A percentile compares a stretch with the other conserved stretches of the same genome.
phyloP scores from a whole-genome alignment of 2,329 filamentous ascomycete species.

The Aspergillus alliaceus region DNA sequence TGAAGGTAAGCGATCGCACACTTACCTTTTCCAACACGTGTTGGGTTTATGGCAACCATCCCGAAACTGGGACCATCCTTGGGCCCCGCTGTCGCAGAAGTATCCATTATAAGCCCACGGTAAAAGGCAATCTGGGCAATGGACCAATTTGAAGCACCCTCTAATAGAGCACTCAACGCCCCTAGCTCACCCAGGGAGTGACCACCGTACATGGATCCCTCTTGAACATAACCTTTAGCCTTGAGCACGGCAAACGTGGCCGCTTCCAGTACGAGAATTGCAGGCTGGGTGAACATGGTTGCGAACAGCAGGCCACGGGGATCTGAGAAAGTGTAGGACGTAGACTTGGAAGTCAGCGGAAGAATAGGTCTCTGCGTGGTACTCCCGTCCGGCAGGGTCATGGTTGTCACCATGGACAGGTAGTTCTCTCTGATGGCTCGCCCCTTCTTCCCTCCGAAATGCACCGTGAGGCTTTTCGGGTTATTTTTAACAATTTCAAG shows the following conservation, averaged over 20 bases:
- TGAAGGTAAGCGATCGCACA: too few species aligned
- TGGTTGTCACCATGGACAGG: conserved; percentile 70
- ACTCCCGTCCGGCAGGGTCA: conserved; percentile 47
- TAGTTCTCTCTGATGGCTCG: conserved; percentile 97
- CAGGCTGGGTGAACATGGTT: conserved; percentile 95
- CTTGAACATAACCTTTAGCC: conserved; percentile 84
- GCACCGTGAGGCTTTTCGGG: conserved; percentile 92
- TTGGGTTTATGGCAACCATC: conserved; percentile 21
- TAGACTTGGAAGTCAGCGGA: conserved; percentile 72
- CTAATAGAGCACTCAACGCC: conserved; percentile 85
- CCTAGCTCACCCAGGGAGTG: conserved; percentile 97
- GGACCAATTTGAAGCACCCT: conserved; percentile 95
- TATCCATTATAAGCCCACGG: conserved; percentile 96
- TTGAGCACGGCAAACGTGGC: conserved; percentile 98
- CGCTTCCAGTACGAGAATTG: conserved; percentile 96
- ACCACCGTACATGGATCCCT: conserved; percentile 93
- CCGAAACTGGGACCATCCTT: conserved; percentile 65
- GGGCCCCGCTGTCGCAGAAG: conserved; percentile 90
- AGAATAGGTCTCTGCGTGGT: conserved; percentile 96
- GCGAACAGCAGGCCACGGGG: conserved; percentile 89
- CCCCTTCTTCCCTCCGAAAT: conserved; percentile 91
- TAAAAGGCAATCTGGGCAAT: conserved; percentile 97
- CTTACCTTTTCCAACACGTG: conserved; percentile 17
- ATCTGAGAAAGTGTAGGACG: conserved; percentile 92
- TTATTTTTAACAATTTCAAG: conserved; percentile 98